Evolutionary conservation across 2,329 filamentous ascomycete species (phyloP), one percentile per base, ranked within the genome.

Genomic region (Fusarium piperis): DNA sequence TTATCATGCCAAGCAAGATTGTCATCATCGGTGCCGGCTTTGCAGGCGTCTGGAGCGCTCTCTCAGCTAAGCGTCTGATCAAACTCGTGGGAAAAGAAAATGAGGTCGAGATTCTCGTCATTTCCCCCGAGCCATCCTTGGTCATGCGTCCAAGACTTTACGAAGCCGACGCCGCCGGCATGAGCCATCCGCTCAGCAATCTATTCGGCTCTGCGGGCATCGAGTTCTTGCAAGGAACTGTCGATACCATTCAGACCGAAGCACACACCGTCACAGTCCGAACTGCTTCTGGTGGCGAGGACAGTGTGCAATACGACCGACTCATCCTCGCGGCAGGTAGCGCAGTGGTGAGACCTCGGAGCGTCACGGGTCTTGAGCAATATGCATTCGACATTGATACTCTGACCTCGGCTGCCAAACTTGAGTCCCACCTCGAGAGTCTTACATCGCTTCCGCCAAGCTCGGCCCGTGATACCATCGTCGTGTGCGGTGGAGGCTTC

Each of bases 251-350:
- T 8, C 18, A 77, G 4, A 53, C 68, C 3, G 38, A 60, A 1
- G 20, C 35, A 6, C 73, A 77, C 12, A 69, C 26, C 0, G 66
- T 82, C 2, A 41, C 64, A 1, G 60, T 71, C 12, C 52, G 23
- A 23, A 65, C 67, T 8, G 1, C 35, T 2, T 26, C 66, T 0
- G 76, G 74, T 1, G 3, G 8, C 1, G 23, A 30, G 33, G 59
- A 55, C 0, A 53, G 4, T 5, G 13, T 70, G 4, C 2, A 3
- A 11, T 84, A 81, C 26, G 73, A 79, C 56, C 76, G 80, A 2
- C 77, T 84, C 3, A 68, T 83, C 1, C 65, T 84, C 0, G 81
- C 82, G 0, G 78, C 81, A 0, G 81, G 82, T 2, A 83, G 82
- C 51, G 51, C 65, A 3, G 66, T 83, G 2, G 48, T 75, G 0